Evolutionary conservation across 441 rosid species (phyloP).

Genomic region (Erysimum pusillum): DNA sequence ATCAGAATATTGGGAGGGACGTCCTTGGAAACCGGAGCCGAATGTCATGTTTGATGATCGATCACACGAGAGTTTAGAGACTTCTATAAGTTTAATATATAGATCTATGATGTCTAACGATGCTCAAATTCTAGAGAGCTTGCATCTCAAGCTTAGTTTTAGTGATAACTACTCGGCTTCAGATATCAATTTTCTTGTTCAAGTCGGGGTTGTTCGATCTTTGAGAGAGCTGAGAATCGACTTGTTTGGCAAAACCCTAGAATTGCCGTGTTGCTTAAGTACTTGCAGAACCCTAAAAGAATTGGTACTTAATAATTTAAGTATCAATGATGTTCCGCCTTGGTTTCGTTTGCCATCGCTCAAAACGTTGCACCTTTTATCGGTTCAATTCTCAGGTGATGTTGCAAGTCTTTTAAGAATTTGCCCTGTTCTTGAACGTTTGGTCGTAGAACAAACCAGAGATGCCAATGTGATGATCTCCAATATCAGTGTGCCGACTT

Average conservation of each 20-base stretch:
- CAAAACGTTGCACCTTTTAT: constrained; percentile 15
- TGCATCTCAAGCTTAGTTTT: constrained; percentile 12
- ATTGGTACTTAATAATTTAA: background rate
- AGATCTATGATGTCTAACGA: background rate
- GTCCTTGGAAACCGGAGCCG: background rate
- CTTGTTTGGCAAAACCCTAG: background rate
- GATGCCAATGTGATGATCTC: no score
- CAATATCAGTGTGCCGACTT: background rate
- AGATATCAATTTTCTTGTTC: background rate
- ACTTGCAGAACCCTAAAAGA: background rate
- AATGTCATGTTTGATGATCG: background rate
- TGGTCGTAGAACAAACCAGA: background rate
- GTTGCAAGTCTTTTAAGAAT: background rate
- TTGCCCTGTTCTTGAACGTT: background rate
- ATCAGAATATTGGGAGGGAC: constrained; percentile 17
- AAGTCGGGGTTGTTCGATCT: background rate
- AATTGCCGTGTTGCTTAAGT: background rate
- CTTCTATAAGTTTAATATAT: background rate
- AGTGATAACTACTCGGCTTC: background rate
- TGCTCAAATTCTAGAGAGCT: background rate
- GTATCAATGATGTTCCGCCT: background rate
- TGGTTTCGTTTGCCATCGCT: background rate
- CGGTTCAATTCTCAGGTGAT: background rate
- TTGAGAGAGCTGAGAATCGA: constrained; percentile 6
- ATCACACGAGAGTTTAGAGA: no score